phyloP scores from a whole-genome alignment of 75 land plant species.

The Isoetes taiwanensis region DNA sequence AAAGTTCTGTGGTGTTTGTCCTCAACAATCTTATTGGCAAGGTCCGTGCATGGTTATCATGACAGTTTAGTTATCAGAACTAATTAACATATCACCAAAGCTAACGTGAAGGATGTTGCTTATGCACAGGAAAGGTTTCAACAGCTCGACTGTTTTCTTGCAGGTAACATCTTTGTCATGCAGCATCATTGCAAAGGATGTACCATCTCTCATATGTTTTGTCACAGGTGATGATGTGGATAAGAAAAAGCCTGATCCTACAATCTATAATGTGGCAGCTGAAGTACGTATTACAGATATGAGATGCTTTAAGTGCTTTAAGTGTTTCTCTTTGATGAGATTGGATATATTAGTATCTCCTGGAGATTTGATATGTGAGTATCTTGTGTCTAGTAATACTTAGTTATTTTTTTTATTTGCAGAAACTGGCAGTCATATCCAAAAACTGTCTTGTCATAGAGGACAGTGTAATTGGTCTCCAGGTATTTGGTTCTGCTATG shows the following conservation, averaged over 20 bases:
- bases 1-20: constrained; percentile 89
- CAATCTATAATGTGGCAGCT: constrained; percentile 67
- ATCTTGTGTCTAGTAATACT: background rate
- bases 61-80: too few relatives aligned
- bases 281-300: constrained; percentile 25
- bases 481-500: constrained; percentile 28
- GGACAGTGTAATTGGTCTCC: constrained; percentile 94
- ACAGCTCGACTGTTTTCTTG: constrained; percentile 74
- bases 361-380: background rate
- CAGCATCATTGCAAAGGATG: background rate
- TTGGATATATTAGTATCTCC: background rate
- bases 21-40: constrained; percentile 82
- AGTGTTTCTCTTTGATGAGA: background rate
- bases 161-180: constrained; percentile 29
- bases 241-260: constrained; percentile 90
- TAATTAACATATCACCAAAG: too few relatives aligned
- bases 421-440: constrained; percentile 49
- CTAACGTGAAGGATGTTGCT: too few relatives aligned
- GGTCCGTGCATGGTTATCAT: too few relatives aligned
- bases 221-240: constrained; percentile 87
- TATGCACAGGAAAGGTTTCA: constrained; percentile 56
- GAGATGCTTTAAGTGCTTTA: background rate
- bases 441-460: constrained; percentile 81
- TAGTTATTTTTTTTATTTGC: constrained; percentile 4
- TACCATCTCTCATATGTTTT: background rate